Conservation (phyloP, 208 protist genomes). For the Leishmania martiniquensis region DNA sequence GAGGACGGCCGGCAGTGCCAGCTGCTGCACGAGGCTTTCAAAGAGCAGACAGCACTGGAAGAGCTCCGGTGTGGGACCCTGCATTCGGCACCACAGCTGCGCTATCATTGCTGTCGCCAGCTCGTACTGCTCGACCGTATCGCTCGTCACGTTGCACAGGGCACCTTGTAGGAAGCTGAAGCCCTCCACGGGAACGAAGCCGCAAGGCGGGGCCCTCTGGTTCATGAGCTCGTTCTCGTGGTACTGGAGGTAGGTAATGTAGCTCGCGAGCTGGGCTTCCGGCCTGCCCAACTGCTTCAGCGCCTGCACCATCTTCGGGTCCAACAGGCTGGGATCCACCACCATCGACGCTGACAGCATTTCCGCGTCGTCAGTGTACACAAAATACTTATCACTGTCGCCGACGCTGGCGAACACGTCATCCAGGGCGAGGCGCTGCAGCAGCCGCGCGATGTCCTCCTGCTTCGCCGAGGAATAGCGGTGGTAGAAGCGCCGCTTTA, state of each 20-base stretch:
- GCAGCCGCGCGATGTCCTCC: slow-evolving; percentile 43
- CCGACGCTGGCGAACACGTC: slow-evolving; percentile 64
- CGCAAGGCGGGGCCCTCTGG: slow-evolving; percentile 52
- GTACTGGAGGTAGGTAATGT: slow-evolving; percentile 57
- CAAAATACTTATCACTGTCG: slow-evolving; percentile 89
- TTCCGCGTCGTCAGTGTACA: slow-evolving; percentile 77
- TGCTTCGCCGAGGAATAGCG: slow-evolving; percentile 55
- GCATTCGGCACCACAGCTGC: slow-evolving; percentile 82
- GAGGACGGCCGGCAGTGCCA: slow-evolving; percentile 66
- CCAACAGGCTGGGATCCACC: slow-evolving; percentile 66
- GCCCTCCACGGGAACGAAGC: slow-evolving; percentile 60
- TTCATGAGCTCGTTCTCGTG: slow-evolving; percentile 28
- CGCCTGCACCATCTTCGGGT: slow-evolving; percentile 46
- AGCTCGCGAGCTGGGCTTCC: slow-evolving; percentile 47
- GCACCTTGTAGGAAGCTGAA: slow-evolving; percentile 70
- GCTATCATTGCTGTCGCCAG: slow-evolving; percentile 65
- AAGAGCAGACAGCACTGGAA: slow-evolving; percentile 83
- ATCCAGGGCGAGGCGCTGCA: slow-evolving; percentile 58
- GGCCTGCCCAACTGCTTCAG: slow-evolving; percentile 68
- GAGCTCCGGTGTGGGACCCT: slow-evolving; percentile 87
- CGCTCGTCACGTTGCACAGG: slow-evolving; percentile 81
- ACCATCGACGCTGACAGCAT: slow-evolving; percentile 61
- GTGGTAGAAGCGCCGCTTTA: slow-evolving; percentile 62
- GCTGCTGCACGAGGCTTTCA: slow-evolving; percentile 60
- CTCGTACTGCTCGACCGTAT: slow-evolving; percentile 87